Percentiles rank a stretch among this genome's conserved stretches.
Conservation (phyloP, 495 filamentous ascomycete genomes). For the Neurospora tetrasperma region DNA sequence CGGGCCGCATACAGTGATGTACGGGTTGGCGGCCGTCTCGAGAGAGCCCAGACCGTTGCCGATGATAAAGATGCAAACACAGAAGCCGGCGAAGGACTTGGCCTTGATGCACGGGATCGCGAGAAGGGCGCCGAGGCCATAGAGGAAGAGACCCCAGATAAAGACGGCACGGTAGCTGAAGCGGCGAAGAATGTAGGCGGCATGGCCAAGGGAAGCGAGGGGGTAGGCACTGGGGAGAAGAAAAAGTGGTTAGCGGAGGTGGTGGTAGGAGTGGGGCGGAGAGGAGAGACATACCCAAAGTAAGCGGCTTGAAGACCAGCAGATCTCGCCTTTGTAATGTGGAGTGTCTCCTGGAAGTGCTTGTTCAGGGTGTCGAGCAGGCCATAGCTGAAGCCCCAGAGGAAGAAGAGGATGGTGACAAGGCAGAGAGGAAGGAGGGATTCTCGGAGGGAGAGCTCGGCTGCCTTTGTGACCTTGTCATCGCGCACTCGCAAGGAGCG, state of each 20-base stretch:
- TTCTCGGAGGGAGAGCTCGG: slow-evolving; percentile 47
- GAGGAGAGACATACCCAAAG: slow-evolving; percentile 21
- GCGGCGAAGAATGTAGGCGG: slow-evolving; percentile 52
- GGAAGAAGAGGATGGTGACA: slow-evolving; percentile 72
- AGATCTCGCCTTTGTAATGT: slow-evolving; percentile 20
- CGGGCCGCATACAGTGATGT: slow-evolving; percentile 47
- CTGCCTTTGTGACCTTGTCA: slow-evolving; percentile 43
- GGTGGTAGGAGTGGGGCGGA: background rate
- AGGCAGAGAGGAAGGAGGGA: slow-evolving; percentile 41
- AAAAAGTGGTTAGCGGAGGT: background rate
- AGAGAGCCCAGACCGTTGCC: slow-evolving; percentile 57
- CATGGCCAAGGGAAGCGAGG: slow-evolving; percentile 40
- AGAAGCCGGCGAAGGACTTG: slow-evolving; percentile 58
- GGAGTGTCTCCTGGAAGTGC: slow-evolving; percentile 34
- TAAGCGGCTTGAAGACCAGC: slow-evolving; percentile 30
- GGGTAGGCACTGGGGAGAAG: slow-evolving; percentile 36
- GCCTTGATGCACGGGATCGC: slow-evolving; percentile 43
- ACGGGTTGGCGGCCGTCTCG: slow-evolving; percentile 57
- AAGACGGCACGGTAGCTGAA: slow-evolving; percentile 55
- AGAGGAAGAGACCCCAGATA: slow-evolving; percentile 30
- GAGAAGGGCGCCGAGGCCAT: slow-evolving; percentile 41
- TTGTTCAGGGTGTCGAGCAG: slow-evolving; percentile 42
- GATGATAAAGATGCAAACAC: slow-evolving; percentile 60
- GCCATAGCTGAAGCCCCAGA: slow-evolving; percentile 84
- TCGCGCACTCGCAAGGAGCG: slow-evolving; percentile 32